Evolutionary conservation across 768 basidiomycete genomes (phyloP).

Genomic region (Mycena indigotica): DNA sequence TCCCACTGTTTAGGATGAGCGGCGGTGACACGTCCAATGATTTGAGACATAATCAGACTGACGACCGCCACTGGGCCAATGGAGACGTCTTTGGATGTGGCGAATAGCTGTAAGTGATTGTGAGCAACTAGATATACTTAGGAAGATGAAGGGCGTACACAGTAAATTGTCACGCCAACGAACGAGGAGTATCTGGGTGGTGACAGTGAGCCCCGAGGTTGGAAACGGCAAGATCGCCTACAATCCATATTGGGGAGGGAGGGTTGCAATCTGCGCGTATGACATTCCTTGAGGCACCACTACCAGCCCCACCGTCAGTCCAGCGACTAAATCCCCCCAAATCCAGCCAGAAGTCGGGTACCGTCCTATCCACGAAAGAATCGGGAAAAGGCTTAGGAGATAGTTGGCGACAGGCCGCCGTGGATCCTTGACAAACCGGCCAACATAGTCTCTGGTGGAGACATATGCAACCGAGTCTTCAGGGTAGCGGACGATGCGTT

Average conservation of each 20-base stretch:
- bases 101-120: slow-evolving; percentile 68
- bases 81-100: slow-evolving; percentile 98
- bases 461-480: slow-evolving; percentile 62
- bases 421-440: slow-evolving; percentile 45
- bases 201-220: too few relatives aligned
- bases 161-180: slow-evolving; percentile 83
- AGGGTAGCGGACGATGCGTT: slow-evolving; percentile 61
- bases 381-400: slow-evolving; percentile 77
- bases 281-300: slow-evolving; percentile 95
- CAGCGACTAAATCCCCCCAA: slow-evolving; percentile 85
- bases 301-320: slow-evolving; percentile 92
- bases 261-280: slow-evolving; percentile 85
- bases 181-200: slow-evolving; percentile 97
- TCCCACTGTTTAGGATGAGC: slow-evolving; percentile 59
- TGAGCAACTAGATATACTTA: slow-evolving; percentile 3
- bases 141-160: slow-evolving; percentile 48
- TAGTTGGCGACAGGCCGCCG: slow-evolving; percentile 58
- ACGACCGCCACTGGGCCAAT: slow-evolving; percentile 99
- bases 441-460: slow-evolving; percentile 58
- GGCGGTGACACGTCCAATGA: slow-evolving; percentile 67
- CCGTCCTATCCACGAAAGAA: slow-evolving; percentile 80
- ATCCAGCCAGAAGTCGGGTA: slow-evolving; percentile 81
- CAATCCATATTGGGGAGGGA: slow-evolving; percentile 86
- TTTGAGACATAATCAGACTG: slow-evolving; percentile 84
- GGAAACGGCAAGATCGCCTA: too few relatives aligned